Conservation (phyloP, 495 filamentous ascomycete species). For the Umbilicaria muhlenbergii region DNA sequence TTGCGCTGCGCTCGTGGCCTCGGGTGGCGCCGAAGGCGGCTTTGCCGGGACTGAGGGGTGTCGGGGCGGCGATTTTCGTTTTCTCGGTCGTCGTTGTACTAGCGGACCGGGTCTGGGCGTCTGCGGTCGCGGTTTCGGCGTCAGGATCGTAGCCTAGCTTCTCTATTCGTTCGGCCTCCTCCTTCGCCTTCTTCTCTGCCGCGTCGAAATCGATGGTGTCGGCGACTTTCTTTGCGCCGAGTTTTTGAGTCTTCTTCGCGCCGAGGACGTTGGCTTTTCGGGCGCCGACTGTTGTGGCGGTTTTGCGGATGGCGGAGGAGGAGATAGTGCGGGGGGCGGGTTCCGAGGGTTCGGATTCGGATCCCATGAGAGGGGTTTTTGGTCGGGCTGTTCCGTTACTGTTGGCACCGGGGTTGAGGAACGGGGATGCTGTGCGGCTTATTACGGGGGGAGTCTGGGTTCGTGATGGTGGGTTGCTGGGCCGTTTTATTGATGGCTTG, state of each 20-base stretch:
- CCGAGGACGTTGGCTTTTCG: constrained; percentile 75
- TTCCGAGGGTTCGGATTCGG: constrained; percentile 25
- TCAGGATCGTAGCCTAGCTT: constrained; percentile 97
- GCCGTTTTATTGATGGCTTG: constrained; percentile 92
- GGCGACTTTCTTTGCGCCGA: constrained; percentile 84
- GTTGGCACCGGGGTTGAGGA: constrained; percentile 58
- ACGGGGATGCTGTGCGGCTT: constrained; percentile 74
- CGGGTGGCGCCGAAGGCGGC: constrained; percentile 43
- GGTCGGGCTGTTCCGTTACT: constrained; percentile 57
- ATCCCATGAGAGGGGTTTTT: constrained; percentile 61
- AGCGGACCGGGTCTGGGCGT: constrained; percentile 33
- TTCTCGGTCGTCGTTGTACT: constrained; percentile 27
- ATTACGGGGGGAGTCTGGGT: constrained; percentile 76
- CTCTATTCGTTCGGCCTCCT: constrained; percentile 91
- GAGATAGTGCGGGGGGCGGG: constrained; percentile 57
- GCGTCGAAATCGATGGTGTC: constrained; percentile 90
- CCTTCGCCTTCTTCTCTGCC: constrained; percentile 90
- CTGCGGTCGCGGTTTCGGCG: constrained; percentile 51
- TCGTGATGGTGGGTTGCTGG: constrained; percentile 83
- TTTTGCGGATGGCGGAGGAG: constrained; percentile 63
- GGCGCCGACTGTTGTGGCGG: constrained; percentile 36
- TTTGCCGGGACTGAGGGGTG: constrained; percentile 52
- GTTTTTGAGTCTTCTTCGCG: constrained; percentile 73
- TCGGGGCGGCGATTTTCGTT: constrained; percentile 49
- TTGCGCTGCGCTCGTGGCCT: constrained; percentile 40